These are phyloP conservation scores for Candolleomyces efflorescens DNA, from an alignment of 768 basidiomycete genomes.

Conservation along the genomic window DNA sequence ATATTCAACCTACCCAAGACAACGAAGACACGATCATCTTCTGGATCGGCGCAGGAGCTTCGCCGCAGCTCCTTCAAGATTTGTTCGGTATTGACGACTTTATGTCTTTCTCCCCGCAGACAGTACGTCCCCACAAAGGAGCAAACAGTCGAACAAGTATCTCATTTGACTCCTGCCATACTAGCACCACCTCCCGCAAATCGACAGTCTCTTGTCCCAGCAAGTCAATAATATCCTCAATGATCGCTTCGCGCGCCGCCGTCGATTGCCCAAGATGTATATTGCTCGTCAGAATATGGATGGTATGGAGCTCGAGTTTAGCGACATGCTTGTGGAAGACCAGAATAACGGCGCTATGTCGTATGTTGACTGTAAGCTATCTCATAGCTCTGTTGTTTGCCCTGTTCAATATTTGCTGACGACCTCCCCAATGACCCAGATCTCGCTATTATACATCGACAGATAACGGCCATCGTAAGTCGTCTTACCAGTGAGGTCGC, in stretches of 20 bases:
- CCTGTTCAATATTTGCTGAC: background rate
- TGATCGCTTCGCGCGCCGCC: conserved; percentile 53
- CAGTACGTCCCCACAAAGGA: conserved; percentile 43
- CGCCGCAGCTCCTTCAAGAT: conserved; percentile 78
- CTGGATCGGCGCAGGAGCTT: conserved; percentile 84
- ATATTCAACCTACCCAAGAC: conserved; percentile 40
- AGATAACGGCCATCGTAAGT: conserved; percentile 46
- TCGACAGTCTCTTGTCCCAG: conserved; percentile 71
- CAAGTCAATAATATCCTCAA: conserved; percentile 88
- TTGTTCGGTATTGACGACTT: conserved; percentile 84
- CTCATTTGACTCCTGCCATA: background rate
- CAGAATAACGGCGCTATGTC: conserved; percentile 94
- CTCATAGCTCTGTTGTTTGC: background rate
- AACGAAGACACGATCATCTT: conserved; percentile 86
- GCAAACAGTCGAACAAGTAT: background rate
- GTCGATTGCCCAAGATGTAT: conserved; percentile 51
- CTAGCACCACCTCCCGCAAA: conserved; percentile 65
- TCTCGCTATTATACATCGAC: conserved; percentile 45
- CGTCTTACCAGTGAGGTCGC: no score
- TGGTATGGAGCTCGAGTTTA: conserved; percentile 90
- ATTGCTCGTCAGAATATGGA: conserved; percentile 93
- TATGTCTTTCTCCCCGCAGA: conserved; percentile 57
- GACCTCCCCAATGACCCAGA: conserved; percentile 27
- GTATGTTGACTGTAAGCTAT: conserved; percentile 85
- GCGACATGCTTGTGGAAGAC: conserved; percentile 96